Conservation (phyloP, 2,329 filamentous ascomycete species). For the Hypoxylon sp. region DNA sequence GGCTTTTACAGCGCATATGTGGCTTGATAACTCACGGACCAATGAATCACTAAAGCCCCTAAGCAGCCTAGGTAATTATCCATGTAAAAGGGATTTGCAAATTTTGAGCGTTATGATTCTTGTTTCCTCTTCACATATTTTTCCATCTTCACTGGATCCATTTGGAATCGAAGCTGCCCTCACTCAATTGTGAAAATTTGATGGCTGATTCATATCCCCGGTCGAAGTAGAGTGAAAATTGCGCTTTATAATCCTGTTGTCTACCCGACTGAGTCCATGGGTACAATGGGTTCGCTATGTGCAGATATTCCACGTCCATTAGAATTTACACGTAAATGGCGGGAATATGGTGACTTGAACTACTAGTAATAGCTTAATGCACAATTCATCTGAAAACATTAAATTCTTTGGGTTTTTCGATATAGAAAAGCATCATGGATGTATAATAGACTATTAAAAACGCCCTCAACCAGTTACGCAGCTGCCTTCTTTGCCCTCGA, state of each 20-base stretch:
- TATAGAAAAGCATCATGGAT: conserved; percentile 24
- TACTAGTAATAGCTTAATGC: not conserved
- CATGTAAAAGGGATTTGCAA: conserved; percentile 16
- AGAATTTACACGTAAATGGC: not conserved
- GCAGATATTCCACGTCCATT: conserved; percentile 63
- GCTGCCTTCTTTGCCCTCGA: conserved; percentile 59
- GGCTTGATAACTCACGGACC: conserved; percentile 18
- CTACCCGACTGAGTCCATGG: conserved; percentile 61
- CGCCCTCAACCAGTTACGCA: conserved; percentile 53
- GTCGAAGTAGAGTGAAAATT: conserved; percentile 68
- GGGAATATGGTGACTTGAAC: not conserved
- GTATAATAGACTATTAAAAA: conserved; percentile 25
- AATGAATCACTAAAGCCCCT: conserved; percentile 32
- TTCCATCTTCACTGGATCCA: conserved; percentile 59
- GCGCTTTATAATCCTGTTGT: conserved; percentile 74
- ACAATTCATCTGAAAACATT: conserved; percentile 2
- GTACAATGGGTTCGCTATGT: conserved; percentile 74
- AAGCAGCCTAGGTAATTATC: conserved; percentile 35
- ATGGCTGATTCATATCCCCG: conserved; percentile 63
- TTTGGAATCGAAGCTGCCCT: conserved; percentile 56
- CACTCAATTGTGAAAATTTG: conserved; percentile 49
- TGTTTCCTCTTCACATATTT: conserved; percentile 61
- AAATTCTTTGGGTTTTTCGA: not conserved
- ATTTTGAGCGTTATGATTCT: conserved; percentile 31
- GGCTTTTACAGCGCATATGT: conserved; percentile 13